Base-by-base conservation (phyloP, 805 yeast genomes). In the Metschnikowia lachancei region DNA sequence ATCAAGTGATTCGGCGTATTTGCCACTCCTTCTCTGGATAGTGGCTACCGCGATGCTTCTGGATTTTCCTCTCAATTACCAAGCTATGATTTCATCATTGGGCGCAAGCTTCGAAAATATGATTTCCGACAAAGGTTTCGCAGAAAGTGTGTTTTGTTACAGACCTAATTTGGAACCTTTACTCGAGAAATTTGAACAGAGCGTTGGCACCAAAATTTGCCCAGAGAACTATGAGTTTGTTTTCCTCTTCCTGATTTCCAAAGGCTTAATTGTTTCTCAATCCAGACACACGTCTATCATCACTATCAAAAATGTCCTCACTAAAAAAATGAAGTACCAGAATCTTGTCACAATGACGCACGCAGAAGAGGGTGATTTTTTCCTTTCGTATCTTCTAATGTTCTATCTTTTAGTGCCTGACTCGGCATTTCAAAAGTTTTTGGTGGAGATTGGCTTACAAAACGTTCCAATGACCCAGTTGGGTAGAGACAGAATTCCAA, bases 221-320 rank as follows among this genome's bases (percentile, higher is more conserved):
- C 60, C 59, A 28, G 66, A 66, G 2, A 82, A 78, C 56, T 74
- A 83, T 52, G 81, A 83, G 46, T 70, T 73, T 24, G 69, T 79
- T 16, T 59, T 84, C 30, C 60, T 80, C 26, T 67, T 70, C 36
- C 57, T 76, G 17, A 63, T 79, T 16, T 67, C 78, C 3, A 81
- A 77, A 56, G 92, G 91, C 0, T 61, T 84, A 34, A 75, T 77
- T 31, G 63, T 80, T 8, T 80, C 88, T 7, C 81, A 77, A 46
- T 70, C 83, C 17, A 77, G 75, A 47, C 74, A 72, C 9, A 65
- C 72, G 2, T 76, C 87, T 0, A 57, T 78, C 19, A 36, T 9
- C 34, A 41, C 42, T 12, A 36, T 46, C 26, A 40, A 31, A 19
- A 28, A 26, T 14, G 14, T 32, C 8, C 13, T 46, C 4, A 3